Evolutionary conservation across 139 green algal genomes (phyloP).

Genomic region (Coelastrella sp.): DNA sequence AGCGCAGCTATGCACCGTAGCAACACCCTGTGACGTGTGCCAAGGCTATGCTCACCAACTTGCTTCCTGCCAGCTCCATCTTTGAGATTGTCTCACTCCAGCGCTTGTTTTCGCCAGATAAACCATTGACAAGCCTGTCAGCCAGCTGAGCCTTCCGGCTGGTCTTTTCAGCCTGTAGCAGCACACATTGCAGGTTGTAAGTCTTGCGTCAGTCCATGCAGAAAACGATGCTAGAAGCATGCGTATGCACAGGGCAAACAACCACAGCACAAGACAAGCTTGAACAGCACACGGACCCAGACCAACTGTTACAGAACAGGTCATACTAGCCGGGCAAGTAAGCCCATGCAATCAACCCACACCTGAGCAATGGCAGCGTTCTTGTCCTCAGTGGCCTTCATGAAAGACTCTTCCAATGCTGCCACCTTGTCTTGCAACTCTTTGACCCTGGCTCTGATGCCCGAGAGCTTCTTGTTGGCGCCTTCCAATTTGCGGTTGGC

Average conservation of each 20-base stretch:
- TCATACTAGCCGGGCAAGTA: too few relatives aligned
- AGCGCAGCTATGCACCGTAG: too few relatives aligned
- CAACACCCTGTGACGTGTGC: too few relatives aligned
- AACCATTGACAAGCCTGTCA: conserved; percentile 90
- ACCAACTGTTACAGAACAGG: too few relatives aligned
- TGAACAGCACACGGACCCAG: too few relatives aligned
- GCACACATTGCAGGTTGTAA: too few relatives aligned
- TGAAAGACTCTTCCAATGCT: conserved; percentile 83
- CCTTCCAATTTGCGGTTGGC: conserved; percentile 88
- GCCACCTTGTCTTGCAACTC: conserved; percentile 88
- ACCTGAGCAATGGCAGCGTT: conserved; percentile 82
- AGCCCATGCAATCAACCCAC: neutral
- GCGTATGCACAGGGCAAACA: too few relatives aligned
- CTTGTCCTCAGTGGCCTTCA: conserved; percentile 94
- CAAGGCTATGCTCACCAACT: conserved; percentile 50
- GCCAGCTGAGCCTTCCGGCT: conserved; percentile 86
- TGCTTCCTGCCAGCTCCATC: conserved; percentile 70
- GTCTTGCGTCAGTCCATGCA: too few relatives aligned
- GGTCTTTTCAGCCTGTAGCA: conserved; percentile 85
- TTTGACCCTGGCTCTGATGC: conserved; percentile 86
- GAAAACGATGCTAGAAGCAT: too few relatives aligned
- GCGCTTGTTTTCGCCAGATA: conserved; percentile 90
- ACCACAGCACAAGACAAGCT: too few relatives aligned
- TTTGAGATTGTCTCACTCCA: conserved; percentile 87
- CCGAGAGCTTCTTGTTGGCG: conserved; percentile 91